Evolutionary conservation across 78 protist genomes (phyloP), one percentile per base, ranked within the genome.

Genomic region (Dictyostelium capitatum): DNA sequence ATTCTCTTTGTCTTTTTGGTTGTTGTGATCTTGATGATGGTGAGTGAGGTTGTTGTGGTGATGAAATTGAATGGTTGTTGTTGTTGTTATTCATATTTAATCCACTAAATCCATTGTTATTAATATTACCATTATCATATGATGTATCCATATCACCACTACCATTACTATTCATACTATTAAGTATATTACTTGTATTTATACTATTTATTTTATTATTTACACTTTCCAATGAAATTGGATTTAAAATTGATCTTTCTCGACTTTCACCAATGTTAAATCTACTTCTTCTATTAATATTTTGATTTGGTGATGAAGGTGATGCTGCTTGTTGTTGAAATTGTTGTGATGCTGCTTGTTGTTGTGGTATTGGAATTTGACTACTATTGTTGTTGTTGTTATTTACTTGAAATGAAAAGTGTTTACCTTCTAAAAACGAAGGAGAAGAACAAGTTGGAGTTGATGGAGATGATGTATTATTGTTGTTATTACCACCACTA

Each of bases 191-290:
- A 48, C 19, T 74, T 6, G 7, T 74, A 5, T 74, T 48, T n/a
- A 14, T 70, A n/a, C 20, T 46, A 8, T 73, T 72, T 10, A 17
- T 73, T 46, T 25, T 48, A 23, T 48, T 75, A 53, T 78, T 78
- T 53, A 41, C 69, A 78, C n/a, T 53, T 78, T n/a, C 43, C 17
- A 25, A 12, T 25, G 64, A 25, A 30, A 54, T 54, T 48, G 83
- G 70, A 78, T 78, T 78, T 9, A 78, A 53, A 78, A 78, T 78
- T 23, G 54, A 46, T 57, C 67, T 57, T 57, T 57, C 67, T 54
- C 83, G 53, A 78, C 56, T 78, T 32, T 78, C 83, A 14, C 83
- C 83, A 25, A 78, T 78, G 20, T 78, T 78, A 32, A 78, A 78
- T 78, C 83, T 48, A 46, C 51, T 53, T 78, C 69, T 78, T n/a